A percentile compares a stretch with the other conserved stretches of the same genome.
These are phyloP conservation scores for Osmanthus fragrans DNA, from an alignment of 257 asterid species.

Conservation along the genomic window DNA sequence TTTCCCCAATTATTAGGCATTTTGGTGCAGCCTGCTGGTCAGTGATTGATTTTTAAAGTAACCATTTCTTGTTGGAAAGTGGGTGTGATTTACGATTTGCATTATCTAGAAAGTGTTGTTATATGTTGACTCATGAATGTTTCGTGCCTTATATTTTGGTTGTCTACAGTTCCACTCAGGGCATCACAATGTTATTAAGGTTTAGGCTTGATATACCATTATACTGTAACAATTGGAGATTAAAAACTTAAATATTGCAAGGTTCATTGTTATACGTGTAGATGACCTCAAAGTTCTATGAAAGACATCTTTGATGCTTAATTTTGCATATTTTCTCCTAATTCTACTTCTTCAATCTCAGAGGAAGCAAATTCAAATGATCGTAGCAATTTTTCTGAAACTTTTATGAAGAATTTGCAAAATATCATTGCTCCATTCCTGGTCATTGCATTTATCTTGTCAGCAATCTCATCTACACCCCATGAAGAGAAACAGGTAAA, in stretches of 20 bases:
- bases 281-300: conserved; percentile 14
- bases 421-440: conserved; percentile 39
- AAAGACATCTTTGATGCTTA: neutral
- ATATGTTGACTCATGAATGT: neutral
- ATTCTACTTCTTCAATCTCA: conserved; percentile 27
- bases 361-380: conserved; percentile 65
- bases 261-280: neutral
- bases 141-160: neutral
- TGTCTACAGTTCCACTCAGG: neutral
- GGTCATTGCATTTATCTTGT: conserved; percentile 41
- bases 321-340: conserved; percentile 9
- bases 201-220: neutral
- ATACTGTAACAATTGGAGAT: conserved; percentile 1
- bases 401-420: conserved; percentile 36
- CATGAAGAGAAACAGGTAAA: conserved; percentile 64
- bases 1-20: neutral
- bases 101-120: neutral
- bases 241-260: neutral
- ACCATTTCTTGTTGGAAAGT: neutral
- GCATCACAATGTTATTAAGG: neutral
- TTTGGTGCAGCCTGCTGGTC: conserved; percentile 3
- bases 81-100: neutral
- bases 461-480: conserved; percentile 39
- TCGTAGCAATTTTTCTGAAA: conserved; percentile 30
- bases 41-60: neutral